These are phyloP conservation scores for Dendrocalamus sinicus DNA, from an alignment of 176 grass and related monocot species.

Conservation along the genomic window DNA sequence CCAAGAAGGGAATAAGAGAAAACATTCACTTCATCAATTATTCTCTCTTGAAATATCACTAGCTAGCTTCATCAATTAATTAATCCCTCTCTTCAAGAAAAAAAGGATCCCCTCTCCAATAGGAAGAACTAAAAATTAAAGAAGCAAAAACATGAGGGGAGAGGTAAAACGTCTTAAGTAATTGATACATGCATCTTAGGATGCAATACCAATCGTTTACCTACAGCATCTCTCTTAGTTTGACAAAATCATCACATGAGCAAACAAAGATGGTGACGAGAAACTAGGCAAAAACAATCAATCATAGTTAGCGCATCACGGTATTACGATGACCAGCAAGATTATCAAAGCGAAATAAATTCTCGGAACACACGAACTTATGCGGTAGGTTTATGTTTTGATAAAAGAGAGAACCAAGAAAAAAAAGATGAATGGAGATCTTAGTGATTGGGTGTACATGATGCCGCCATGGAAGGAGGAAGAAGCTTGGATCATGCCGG, in stretches of 20 bases:
- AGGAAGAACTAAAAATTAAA: neutral
- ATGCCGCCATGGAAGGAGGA: slow-evolving; percentile 53
- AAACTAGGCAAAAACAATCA: neutral
- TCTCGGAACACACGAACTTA: neutral
- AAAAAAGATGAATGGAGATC: neutral
- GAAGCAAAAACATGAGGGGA: neutral
- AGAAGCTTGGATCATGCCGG: slow-evolving; percentile 53
- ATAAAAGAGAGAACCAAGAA: neutral
- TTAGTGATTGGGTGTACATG: slow-evolving; percentile 24
- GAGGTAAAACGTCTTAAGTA: neutral
- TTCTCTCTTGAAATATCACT: neutral
- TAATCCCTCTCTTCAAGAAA: neutral
- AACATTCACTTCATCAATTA: slow-evolving; percentile 7
- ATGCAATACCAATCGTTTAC: slow-evolving; percentile 6
- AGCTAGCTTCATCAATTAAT: neutral
- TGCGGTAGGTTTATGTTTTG: neutral
- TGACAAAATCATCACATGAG: slow-evolving; percentile 8
- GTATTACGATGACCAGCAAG: neutral
- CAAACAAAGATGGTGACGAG: neutral
- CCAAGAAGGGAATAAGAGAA: neutral
- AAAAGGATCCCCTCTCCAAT: neutral
- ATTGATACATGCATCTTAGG: neutral
- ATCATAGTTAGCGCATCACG: neutral
- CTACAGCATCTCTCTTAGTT: neutral
- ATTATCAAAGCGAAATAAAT: neutral